Percentiles rank a stretch among this genome's conserved stretches.
phyloP scores from a whole-genome alignment of 2,329 filamentous ascomycete species.

The Parascedosporium putredinis region DNA sequence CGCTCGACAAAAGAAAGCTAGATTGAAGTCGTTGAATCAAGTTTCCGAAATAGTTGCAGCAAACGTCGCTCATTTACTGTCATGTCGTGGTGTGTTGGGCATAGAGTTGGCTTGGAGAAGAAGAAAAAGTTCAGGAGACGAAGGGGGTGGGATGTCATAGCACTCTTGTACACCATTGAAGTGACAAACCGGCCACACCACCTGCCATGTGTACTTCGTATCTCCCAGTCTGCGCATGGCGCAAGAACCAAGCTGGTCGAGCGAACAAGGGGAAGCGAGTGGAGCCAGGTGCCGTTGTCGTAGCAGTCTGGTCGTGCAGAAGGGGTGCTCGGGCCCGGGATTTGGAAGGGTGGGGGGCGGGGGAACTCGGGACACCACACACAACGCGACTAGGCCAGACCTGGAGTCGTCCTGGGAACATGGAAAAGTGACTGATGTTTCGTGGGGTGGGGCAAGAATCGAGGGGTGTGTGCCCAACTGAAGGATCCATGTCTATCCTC shows the following conservation, averaged over 20 bases:
- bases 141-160: constrained; percentile 7
- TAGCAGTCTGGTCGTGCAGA: neutral
- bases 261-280: neutral
- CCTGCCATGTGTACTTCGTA: neutral
- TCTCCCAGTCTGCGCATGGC: neutral
- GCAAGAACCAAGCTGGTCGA: neutral
- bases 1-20: too few relatives aligned
- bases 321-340: neutral
- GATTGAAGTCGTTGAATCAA: neutral
- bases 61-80: too few relatives aligned
- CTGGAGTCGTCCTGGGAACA: neutral
- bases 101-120: too few relatives aligned
- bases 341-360: too few relatives aligned
- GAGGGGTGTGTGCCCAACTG: neutral
- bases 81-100: too few relatives aligned
- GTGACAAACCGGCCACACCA: neutral
- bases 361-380: too few relatives aligned
- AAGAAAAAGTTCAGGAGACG: neutral
- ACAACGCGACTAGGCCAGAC: neutral
- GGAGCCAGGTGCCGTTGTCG: neutral
- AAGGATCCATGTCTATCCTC: neutral
- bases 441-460: neutral
- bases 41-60: too few relatives aligned
- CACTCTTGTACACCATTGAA: neutral
- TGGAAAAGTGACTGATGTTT: neutral